Conservation (phyloP, 805 yeast species). For the Candida quercuum region DNA sequence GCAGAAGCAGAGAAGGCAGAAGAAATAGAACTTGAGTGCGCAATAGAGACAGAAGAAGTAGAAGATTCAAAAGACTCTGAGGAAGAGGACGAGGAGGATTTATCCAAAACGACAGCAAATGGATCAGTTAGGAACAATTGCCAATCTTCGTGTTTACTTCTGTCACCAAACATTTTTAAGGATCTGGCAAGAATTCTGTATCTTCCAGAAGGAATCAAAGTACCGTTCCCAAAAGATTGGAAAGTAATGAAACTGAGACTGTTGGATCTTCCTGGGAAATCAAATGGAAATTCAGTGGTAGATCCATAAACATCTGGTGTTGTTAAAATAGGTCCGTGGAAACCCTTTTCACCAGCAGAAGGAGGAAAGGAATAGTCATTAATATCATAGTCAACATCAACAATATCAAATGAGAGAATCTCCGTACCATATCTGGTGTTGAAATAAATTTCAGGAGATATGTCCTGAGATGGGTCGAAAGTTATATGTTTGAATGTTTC, state of each 20-base stretch:
- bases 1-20: not conserved
- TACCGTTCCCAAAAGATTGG: not conserved
- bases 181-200: not conserved
- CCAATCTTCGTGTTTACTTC: not conserved
- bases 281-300: not conserved
- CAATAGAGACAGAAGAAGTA: no score
- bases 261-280: not conserved
- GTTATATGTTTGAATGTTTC: not conserved
- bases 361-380: not conserved
- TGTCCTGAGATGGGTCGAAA: not conserved
- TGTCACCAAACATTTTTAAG: not conserved
- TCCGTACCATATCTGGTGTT: constrained; percentile 8
- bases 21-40: no score
- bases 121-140: not conserved
- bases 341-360: not conserved
- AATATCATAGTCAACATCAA: constrained; percentile 11
- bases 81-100: not conserved
- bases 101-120: not conserved
- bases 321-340: not conserved
- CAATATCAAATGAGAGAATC: constrained; percentile 10
- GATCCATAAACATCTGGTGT: not conserved
- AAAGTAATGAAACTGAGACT: not conserved
- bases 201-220: constrained; percentile 1
- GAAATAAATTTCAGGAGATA: constrained; percentile 7
- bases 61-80: not conserved